These are phyloP conservation scores for Roridomyces roridus DNA, from an alignment of 768 basidiomycete species.

Conservation along the genomic window DNA sequence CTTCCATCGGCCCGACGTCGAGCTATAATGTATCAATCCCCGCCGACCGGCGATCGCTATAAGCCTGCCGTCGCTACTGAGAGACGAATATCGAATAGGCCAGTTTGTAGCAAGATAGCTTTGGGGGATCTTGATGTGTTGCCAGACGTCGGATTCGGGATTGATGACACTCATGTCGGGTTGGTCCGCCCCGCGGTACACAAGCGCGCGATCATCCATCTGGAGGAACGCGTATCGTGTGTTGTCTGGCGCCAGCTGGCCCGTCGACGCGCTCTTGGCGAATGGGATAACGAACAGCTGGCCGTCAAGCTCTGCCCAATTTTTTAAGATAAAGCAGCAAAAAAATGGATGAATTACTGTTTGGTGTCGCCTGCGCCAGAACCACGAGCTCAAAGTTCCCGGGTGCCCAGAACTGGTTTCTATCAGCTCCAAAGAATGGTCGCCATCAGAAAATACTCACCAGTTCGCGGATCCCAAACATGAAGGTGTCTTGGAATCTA, in stretches of 20 bases:
- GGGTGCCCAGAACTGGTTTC: slow-evolving; percentile 85
- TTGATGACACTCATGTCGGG: slow-evolving; percentile 99
- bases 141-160: slow-evolving; percentile 98
- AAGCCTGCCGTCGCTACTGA: slow-evolving; percentile 89
- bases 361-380: slow-evolving; percentile 60
- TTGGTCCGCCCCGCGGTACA: slow-evolving; percentile 96
- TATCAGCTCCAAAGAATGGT: slow-evolving; percentile 4
- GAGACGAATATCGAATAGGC: slow-evolving; percentile 91
- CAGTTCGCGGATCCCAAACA: slow-evolving; percentile 77
- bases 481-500: slow-evolving; percentile 83
- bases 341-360: slow-evolving; percentile 46
- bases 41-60: slow-evolving; percentile 92
- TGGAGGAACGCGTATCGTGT: slow-evolving; percentile 95
- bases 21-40: slow-evolving; percentile 93
- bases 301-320: slow-evolving; percentile 56
- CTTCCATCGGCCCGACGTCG: slow-evolving; percentile 95
- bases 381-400: slow-evolving; percentile 91
- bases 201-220: slow-evolving; percentile 91
- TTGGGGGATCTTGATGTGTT: slow-evolving; percentile 95
- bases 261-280: slow-evolving; percentile 92
- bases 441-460: slow-evolving; percentile 49
- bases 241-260: slow-evolving; percentile 96
- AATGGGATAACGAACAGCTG: slow-evolving; percentile 90
- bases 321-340: slow-evolving; percentile 1
- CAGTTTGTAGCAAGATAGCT: slow-evolving; percentile 90